Evolutionary conservation across 2,329 filamentous ascomycete genomes (phyloP), one percentile per base, ranked within the genome.

Genomic region (Cercospora canescens): DNA sequence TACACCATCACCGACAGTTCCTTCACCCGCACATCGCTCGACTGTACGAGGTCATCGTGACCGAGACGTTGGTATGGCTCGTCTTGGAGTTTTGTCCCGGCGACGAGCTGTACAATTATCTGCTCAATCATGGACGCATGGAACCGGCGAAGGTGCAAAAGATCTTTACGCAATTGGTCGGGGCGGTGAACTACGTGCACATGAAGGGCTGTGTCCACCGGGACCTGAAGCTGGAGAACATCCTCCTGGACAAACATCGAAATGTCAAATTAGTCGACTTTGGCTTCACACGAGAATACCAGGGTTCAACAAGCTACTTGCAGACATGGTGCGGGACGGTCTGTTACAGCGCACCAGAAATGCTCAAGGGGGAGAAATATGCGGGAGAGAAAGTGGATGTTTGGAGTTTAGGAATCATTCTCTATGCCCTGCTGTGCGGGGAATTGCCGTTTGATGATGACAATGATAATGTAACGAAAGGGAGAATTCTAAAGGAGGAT

Each of bases 251-350:
- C 82, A 98, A 96, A 79, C 86, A 97, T 76, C 94, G 96, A 76
- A 97, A 98, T 75, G 95, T 99, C 72, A 99, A 99, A 81, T 82
- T 99, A 67, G 94, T 96, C 72, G 95, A 99, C 78, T 99, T 99
- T 81, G 95, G 95, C 18, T 99, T 99, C 77, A 99, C 95, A 11
- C 87, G 95, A 71, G 95, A 99, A 80, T 99, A 99, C 78, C 93
- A 97, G 79, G 94, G 94, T 67, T 93, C 96, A 74, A 88, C 92
- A 32, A 98, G 94, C 78, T 94, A 98, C 75, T 82, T 99, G 63
- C 94, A 98, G 79, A 99, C 95, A 1, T 99, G 97, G 80, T 99
- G 95, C 78, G 95, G 95, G 5, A 99, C 95, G 0, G 90, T 99
- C 69, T 98, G 94, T 81, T 99, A 99, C 80, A 97, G 93, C 62